Conservation (phyloP, 306 rosid species). For the Vachellia collinsii region DNA sequence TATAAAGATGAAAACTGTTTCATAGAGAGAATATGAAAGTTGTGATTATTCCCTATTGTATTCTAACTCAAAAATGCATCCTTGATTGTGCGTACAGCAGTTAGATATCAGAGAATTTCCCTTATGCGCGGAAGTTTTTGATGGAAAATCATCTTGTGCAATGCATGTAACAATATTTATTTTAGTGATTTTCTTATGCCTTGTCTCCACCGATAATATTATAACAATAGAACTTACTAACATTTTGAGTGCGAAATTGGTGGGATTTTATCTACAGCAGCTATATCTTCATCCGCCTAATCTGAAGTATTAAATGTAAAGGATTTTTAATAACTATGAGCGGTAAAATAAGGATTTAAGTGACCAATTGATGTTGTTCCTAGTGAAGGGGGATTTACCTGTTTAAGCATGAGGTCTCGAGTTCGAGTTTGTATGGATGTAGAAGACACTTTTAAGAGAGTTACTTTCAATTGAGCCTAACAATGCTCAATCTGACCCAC, state of each 20-base stretch:
- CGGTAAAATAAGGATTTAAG: neutral
- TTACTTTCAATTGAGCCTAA: no score
- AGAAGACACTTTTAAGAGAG: no score
- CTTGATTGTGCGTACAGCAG: neutral
- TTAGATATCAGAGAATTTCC: neutral
- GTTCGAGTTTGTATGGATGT: no score
- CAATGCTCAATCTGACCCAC: no score
- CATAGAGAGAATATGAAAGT: neutral
- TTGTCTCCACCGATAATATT: neutral
- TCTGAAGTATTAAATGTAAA: neutral
- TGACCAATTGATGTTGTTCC: no score
- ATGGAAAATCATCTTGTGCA: conserved; percentile 23
- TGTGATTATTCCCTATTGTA: neutral
- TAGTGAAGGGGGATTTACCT: no score
- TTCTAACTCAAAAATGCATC: neutral
- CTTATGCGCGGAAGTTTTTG: neutral
- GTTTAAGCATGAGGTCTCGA: no score
- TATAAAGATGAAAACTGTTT: neutral
- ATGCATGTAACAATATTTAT: neutral
- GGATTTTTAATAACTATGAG: neutral
- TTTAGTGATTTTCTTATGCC: neutral
- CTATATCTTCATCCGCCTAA: neutral
- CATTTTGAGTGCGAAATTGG: neutral
- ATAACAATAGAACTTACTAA: neutral
- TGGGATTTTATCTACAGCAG: neutral